Evolutionary conservation across 768 basidiomycete species (phyloP).

Genomic region (Coprinellus aureogranulatus): DNA sequence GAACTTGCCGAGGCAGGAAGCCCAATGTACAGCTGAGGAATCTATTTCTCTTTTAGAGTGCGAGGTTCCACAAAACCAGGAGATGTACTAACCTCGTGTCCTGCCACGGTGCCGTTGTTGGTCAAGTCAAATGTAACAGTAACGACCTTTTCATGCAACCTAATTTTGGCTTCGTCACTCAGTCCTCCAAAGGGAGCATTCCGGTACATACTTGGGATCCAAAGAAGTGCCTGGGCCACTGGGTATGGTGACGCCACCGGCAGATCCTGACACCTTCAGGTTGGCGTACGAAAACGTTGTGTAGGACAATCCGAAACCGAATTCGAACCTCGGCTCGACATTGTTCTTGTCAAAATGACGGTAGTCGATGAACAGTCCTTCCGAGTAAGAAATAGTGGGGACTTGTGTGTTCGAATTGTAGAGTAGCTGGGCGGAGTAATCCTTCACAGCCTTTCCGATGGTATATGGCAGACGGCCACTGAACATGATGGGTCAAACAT

Average conservation of each 20-base stretch:
- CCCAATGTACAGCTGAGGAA: slow-evolving; percentile 55
- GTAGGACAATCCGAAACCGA: slow-evolving; percentile 55
- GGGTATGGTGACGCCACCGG: slow-evolving; percentile 40
- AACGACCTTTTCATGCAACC: slow-evolving; percentile 52
- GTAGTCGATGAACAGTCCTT: slow-evolving; percentile 59
- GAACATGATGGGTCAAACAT: neutral
- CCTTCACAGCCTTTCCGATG: slow-evolving; percentile 49
- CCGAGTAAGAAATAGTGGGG: slow-evolving; percentile 54
- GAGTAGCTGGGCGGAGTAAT: slow-evolving; percentile 56
- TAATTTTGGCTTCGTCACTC: slow-evolving; percentile 19
- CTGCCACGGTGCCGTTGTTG: slow-evolving; percentile 54
- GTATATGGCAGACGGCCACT: slow-evolving; percentile 42
- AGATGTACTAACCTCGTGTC: slow-evolving; percentile 49
- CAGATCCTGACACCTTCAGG: slow-evolving; percentile 40
- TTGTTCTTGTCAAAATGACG: slow-evolving; percentile 51
- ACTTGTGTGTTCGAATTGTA: slow-evolving; percentile 34
- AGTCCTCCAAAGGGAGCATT: neutral
- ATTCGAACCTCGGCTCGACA: slow-evolving; percentile 48
- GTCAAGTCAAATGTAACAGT: slow-evolving; percentile 50
- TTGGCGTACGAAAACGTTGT: slow-evolving; percentile 53
- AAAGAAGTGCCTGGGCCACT: slow-evolving; percentile 50
- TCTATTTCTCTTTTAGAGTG: slow-evolving; percentile 33
- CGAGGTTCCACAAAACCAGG: neutral
- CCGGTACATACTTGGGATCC: slow-evolving; percentile 41
- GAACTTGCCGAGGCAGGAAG: slow-evolving; percentile 47